phyloP scores from a whole-genome alignment of 2,329 filamentous ascomycete genomes.

The Aspergillus quadricinctus region DNA sequence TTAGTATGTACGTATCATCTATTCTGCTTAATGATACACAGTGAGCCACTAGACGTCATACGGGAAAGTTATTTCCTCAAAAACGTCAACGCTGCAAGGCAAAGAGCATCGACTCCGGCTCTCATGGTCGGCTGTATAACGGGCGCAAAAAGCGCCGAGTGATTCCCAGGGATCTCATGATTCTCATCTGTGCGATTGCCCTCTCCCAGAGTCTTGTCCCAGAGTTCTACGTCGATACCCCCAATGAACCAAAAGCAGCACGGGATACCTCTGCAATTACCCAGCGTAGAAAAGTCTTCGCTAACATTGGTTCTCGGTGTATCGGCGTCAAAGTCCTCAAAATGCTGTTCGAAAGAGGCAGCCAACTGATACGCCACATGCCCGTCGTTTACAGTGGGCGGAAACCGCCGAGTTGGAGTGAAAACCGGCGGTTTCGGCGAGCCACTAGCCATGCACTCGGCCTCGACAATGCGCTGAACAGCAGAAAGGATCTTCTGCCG shows the following conservation, averaged over 20 bases:
- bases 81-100: conserved; percentile 47
- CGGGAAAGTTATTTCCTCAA: conserved; percentile 14
- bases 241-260: conserved; percentile 56
- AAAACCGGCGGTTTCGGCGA: conserved; percentile 47
- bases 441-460: conserved; percentile 50
- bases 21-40: too few relatives aligned
- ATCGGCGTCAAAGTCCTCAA: conserved; percentile 36
- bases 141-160: conserved; percentile 57
- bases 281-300: conserved; percentile 59
- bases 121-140: conserved; percentile 56
- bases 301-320: conserved; percentile 36
- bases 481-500: conserved; percentile 45
- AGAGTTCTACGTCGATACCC: conserved; percentile 47
- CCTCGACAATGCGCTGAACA: conserved; percentile 53
- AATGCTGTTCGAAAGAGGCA: conserved; percentile 45
- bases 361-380: conserved; percentile 42
- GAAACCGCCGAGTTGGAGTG: conserved; percentile 47
- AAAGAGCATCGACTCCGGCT: conserved; percentile 50
- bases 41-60: too few relatives aligned
- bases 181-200: conserved; percentile 45
- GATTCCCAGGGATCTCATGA: conserved; percentile 56
- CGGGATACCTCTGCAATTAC: conserved; percentile 46
- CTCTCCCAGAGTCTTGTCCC: conserved; percentile 46
- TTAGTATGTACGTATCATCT: too few relatives aligned
- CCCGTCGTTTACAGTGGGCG: conserved; percentile 51